Evolutionary conservation across 495 filamentous ascomycete species (phyloP).

Genomic region (Daldinia grandis): DNA sequence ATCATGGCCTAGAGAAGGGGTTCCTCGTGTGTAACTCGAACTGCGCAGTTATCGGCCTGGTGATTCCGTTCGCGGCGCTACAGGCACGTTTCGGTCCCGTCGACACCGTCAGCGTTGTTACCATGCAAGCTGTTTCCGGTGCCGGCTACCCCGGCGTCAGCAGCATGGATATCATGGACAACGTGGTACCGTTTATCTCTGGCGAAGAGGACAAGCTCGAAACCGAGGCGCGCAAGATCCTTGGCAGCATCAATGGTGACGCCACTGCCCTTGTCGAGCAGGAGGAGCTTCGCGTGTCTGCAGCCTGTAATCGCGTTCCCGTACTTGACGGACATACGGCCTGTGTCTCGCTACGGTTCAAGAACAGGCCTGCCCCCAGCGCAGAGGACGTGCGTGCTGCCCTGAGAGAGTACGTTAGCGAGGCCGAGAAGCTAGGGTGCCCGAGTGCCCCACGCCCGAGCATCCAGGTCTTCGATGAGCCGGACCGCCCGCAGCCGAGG

Average conservation of each 20-base stretch:
- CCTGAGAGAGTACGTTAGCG: conserved; percentile 75
- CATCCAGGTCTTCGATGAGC: conserved; percentile 81
- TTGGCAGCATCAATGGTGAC: conserved; percentile 71
- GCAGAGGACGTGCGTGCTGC: conserved; percentile 75
- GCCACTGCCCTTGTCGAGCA: conserved; percentile 73
- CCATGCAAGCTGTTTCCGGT: conserved; percentile 87
- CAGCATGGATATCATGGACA: conserved; percentile 77
- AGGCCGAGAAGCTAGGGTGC: conserved; percentile 76
- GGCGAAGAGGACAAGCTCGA: conserved; percentile 91
- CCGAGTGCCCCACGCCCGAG: conserved; percentile 77
- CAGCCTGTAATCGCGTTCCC: conserved; percentile 82
- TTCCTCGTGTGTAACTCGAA: conserved; percentile 92
- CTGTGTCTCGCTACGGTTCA: conserved; percentile 80
- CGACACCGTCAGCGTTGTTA: conserved; percentile 79
- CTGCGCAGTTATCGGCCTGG: conserved; percentile 88
- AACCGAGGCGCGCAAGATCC: conserved; percentile 85
- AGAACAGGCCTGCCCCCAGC: conserved; percentile 59
- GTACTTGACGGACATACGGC: conserved; percentile 88
- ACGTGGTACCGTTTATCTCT: conserved; percentile 85
- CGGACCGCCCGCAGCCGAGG: conserved; percentile 83
- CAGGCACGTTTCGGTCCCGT: conserved; percentile 79
- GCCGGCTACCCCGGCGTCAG: conserved; percentile 89
- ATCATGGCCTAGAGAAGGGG: conserved; percentile 73
- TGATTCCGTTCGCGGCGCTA: conserved; percentile 87
- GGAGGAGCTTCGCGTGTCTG: conserved; percentile 70